Evolutionary conservation across 1,139 yeast genomes (phyloP), one percentile per base, ranked within the genome.

Genomic region (Nakaseomyces kungkrabaensis): DNA sequence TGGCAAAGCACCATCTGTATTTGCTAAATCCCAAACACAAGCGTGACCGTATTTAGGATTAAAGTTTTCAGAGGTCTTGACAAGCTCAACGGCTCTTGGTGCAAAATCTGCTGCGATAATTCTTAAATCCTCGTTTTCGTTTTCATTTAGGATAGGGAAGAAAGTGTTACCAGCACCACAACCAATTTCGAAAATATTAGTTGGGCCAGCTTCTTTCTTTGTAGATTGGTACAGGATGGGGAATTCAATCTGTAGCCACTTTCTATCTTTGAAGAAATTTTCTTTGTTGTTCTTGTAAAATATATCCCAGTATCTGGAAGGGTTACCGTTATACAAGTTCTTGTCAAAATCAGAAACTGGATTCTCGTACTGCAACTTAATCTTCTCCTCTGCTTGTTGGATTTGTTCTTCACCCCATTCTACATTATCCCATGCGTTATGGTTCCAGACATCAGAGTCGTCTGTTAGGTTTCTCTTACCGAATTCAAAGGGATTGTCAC

Each of bases 151-250:
- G 31, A 92, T 83, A 1, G 98, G 98, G 68, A 85, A 92, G 69
- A 92, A 77, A 0, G 98, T 92, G 66, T 94, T 94, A 11, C 99
- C 99, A 3, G 97, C 98, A 50, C 98, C 99, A 70, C 98, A 92
- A 3, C 99, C 99, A 50, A 94, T 85, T 66, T 92, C 99, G 50
- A 92, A 75, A 36, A 92, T 84, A 2, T 83, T 81, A 31, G 76
- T 75, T 4, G 83, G 78, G n/a, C 88, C 84, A 11, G 82, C 76
- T 43, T 80, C 85, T 47, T 78, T 74, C 50, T 78, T 75, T 1
- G 96, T 86, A 3, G 89, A 85, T 54, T 81, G 83, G 62, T 85
- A 90, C 38, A 92, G 71, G 13, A 79, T 73, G 0, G 98, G 99
- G 57, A 92, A 92, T 69, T 92, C 99, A 47, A 90, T 85, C 63